Base-by-base conservation (phyloP, 345 rosid genomes). In the Sisymbrium irio region DNA sequence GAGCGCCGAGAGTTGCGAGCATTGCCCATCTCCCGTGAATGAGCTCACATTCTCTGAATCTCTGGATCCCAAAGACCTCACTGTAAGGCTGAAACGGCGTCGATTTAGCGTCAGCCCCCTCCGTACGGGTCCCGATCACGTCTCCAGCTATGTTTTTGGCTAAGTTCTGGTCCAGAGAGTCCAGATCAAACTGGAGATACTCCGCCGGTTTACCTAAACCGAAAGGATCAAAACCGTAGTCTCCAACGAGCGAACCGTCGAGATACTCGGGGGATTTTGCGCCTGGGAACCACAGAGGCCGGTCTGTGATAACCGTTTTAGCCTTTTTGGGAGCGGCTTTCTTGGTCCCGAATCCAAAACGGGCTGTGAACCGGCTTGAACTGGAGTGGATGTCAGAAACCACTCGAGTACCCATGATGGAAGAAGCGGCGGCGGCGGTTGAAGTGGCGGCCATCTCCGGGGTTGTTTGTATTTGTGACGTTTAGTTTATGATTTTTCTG, bases 11-110 rank as follows among this genome's bases (percentile, higher is more conserved):
- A 32, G 86, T 85, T 11, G 89, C 97, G 62, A 93, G 74, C 98
- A 91, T 91, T 0, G 94, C 97, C 98, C 96, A 91, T 47, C 92
- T 74, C 13, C 92, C 97, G 17, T 88, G 93, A 27, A 93, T 93
- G 41, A 93, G 73, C 82, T 93, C 96, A 42, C 96, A 91, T 82
- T 93, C 98, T 62, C 98, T 82, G 67, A 93, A 93, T 71, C 98
- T 86, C 80, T 89, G 91, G 45, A 91, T 5, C 62, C 94, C 96
- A 22, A 91, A 91, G 8, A 88, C 96, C 83, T 91, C 94, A 18
- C 76, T 51, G 80, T 93, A 91, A 12, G 96, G 98, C 82, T 87
- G 94, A 51, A 91, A 88, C 68, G 98, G 94, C 53, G 98, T 91
- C 50, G 96, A 82, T 9, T 89, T 81, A 39, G 92, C 39, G 33